phyloP scores from a whole-genome alignment of 805 yeast genomes.

The Cyberlindnera xylosilytica region DNA sequence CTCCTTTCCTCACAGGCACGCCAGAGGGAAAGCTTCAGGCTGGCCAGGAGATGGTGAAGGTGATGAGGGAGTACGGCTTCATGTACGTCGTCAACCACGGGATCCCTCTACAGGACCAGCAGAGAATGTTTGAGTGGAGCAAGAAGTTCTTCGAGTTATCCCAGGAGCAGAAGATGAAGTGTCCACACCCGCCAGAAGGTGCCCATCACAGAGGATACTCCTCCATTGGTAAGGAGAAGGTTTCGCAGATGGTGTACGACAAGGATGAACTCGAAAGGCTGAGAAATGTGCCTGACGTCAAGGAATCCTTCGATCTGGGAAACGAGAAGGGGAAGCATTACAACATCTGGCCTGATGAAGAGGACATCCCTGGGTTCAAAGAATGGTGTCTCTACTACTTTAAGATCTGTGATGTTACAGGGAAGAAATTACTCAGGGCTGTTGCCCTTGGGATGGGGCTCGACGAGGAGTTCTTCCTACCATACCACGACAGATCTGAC shows the following conservation, averaged over 20 bases:
- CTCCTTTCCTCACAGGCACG: slow-evolving; percentile 26
- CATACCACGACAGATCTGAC: slow-evolving; percentile 23
- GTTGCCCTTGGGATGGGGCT: slow-evolving; percentile 26
- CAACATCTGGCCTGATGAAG: slow-evolving; percentile 29
- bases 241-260: slow-evolving; percentile 27
- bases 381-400: slow-evolving; percentile 23
- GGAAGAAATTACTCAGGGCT: slow-evolving; percentile 21
- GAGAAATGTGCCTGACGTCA: slow-evolving; percentile 25
- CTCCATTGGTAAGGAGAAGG: slow-evolving; percentile 27
- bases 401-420: slow-evolving; percentile 13
- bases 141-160: slow-evolving; percentile 19
- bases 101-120: slow-evolving; percentile 13
- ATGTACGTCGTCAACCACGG: slow-evolving; percentile 27
- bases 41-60: slow-evolving; percentile 27
- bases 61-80: slow-evolving; percentile 26
- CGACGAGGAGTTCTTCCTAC: slow-evolving; percentile 22
- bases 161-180: slow-evolving; percentile 18
- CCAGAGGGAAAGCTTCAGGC: slow-evolving; percentile 20
- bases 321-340: slow-evolving; percentile 16
- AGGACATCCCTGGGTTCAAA: slow-evolving; percentile 26
- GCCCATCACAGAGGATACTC: slow-evolving; percentile 30
- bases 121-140: slow-evolving; percentile 26
- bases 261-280: slow-evolving; percentile 16
- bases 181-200: slow-evolving; percentile 27
- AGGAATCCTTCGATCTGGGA: slow-evolving; percentile 28